Evolutionary conservation across 2,329 filamentous ascomycete species (phyloP), one percentile per base, ranked within the genome.

Genomic region (Epichloe coenophiala): DNA sequence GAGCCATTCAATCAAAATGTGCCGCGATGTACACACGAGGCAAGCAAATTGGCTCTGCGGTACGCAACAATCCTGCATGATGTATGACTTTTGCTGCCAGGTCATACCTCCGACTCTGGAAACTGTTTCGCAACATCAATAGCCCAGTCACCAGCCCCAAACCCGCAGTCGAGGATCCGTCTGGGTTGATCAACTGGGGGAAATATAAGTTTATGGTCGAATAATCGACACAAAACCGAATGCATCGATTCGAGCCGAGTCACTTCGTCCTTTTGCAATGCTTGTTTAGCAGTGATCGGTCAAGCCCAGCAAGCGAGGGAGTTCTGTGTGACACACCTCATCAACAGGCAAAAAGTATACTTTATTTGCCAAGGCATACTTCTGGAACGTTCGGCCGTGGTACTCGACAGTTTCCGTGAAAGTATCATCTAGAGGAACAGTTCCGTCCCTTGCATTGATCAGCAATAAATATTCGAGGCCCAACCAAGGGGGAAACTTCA

Each of bases 331-430:
- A 58, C 67, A 58, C 71, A 86, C 85, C 72, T 87, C 83, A 61
- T 88, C 85, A 51, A 85, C 71, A 8, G 85, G 85, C 44, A 72
- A 77, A 77, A 85, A 83, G 62, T 85, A 86, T 54, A 79, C 75
- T 37, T 71, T 71, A 57, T 83, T 79, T 33, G 81, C 74, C 49
- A 88, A 64, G 19, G 84, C 76, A 67, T 83, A 81, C 60, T 75
- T 74, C 57, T 88, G 84, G 62, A 80, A 88, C 45, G 75, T 72
- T 61, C 85, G 75, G 53, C 80, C 80, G 62, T 82, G 71, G 56
- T 82, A 69, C 15, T 71, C 69, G 52, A 84, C 66, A 5, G 77
- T 81, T 59, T 83, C 75, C 56, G 77, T 69, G 60, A 78, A 79
- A 43, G 68, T 67, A 50, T 75, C 73, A 64, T 84, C 80, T 57